phyloP scores from a whole-genome alignment of 1,284 basidiomycete species.

The Irpex sp. region DNA sequence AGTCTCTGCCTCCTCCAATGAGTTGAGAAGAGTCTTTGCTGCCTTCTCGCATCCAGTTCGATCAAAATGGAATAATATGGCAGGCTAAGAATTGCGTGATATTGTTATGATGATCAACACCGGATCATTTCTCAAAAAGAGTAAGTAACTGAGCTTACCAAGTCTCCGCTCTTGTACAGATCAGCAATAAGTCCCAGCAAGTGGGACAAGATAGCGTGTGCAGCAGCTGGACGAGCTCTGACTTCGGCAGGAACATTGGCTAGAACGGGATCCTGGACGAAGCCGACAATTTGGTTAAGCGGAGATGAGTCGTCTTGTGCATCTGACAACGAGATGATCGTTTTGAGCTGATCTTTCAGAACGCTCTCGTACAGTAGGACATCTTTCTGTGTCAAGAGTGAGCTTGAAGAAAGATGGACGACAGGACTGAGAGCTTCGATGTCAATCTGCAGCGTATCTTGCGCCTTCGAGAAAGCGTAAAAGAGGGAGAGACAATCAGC shows the following conservation, averaged over 20 bases:
- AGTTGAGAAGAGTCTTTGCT: constrained; percentile 34
- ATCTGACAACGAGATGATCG: constrained; percentile 37
- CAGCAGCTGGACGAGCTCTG: constrained; percentile 31
- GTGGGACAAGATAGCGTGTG: constrained; percentile 32
- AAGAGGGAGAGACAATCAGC: constrained; percentile 52
- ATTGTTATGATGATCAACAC: not conserved
- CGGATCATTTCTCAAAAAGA: constrained; percentile 5
- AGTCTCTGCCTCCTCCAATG: constrained; percentile 40
- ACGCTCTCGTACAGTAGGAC: constrained; percentile 53
- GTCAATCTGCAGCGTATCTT: constrained; percentile 21
- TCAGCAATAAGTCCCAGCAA: constrained; percentile 53
- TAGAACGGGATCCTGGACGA: constrained; percentile 38
- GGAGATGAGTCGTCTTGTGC: constrained; percentile 32
- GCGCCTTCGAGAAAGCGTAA: constrained; percentile 28
- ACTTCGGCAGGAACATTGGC: constrained; percentile 16
- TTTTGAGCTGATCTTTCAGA: constrained; percentile 42
- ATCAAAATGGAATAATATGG: constrained; percentile 65
- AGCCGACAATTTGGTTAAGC: constrained; percentile 36
- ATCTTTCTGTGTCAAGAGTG: constrained; percentile 52
- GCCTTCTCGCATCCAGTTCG: constrained; percentile 56
- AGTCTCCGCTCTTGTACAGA: constrained; percentile 43
- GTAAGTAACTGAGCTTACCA: constrained; percentile 37
- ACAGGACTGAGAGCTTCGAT: constrained; percentile 40
- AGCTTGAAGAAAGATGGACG: constrained; percentile 38
- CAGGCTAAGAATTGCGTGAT: constrained; percentile 40